A percentile compares a stretch with the other conserved stretches of the same genome.
Conservation (phyloP, 2,329 filamentous ascomycete genomes). For the Waltergamsia citrina region DNA sequence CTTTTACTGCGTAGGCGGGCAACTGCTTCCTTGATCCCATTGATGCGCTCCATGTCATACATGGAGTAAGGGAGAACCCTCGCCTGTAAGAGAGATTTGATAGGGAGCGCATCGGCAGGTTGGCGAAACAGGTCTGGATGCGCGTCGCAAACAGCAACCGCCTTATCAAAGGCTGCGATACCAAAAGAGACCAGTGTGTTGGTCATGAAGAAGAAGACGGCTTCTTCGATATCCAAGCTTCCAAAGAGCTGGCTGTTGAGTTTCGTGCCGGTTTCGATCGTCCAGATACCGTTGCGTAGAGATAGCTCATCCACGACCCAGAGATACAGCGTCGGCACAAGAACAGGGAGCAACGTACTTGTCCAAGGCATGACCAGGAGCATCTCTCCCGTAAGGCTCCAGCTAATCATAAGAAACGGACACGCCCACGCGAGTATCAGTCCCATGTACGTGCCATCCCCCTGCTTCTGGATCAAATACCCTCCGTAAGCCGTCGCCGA, state of each 20-base stretch:
- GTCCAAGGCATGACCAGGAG: constrained; percentile 48
- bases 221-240: constrained; percentile 63
- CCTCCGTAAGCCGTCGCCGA: constrained; percentile 32
- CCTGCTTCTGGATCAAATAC: constrained; percentile 31
- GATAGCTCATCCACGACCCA: constrained; percentile 66
- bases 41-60: constrained; percentile 49
- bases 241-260: constrained; percentile 53
- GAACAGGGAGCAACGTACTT: constrained; percentile 50
- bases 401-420: constrained; percentile 56
- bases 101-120: constrained; percentile 31
- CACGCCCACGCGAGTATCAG: constrained; percentile 61
- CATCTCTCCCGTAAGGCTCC: constrained; percentile 54
- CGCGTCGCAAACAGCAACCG: constrained; percentile 52
- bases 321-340: constrained; percentile 56
- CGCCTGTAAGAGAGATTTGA: constrained; percentile 41
- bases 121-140: constrained; percentile 49
- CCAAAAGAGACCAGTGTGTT: constrained; percentile 64
- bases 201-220: constrained; percentile 62
- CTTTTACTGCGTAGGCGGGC: constrained; percentile 52
- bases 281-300: constrained; percentile 60
- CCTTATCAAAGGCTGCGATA: constrained; percentile 59
- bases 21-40: constrained; percentile 50
- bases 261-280: constrained; percentile 59
- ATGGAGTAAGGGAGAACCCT: constrained; percentile 31
- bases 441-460: constrained; percentile 54